Conservation (phyloP, 2,329 filamentous ascomycete species). For the Magnaporthales sp. region DNA sequence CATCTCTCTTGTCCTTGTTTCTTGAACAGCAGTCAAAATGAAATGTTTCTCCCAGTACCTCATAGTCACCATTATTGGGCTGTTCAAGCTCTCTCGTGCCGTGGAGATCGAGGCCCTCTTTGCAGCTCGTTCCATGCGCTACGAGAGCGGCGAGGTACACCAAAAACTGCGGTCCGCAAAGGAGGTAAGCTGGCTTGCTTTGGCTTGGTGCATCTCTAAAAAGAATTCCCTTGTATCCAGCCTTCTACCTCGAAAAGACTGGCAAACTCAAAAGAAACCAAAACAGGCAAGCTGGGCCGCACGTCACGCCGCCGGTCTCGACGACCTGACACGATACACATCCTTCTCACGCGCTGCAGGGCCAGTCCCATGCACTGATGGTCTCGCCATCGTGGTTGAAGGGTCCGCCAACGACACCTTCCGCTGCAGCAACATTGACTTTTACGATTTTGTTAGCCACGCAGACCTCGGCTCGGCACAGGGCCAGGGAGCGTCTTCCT, state of each 20-base stretch:
- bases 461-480: conserved; percentile 3
- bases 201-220: no score
- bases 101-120: not conserved
- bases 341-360: not conserved
- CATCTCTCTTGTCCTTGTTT: not conserved
- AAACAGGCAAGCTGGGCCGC: not conserved
- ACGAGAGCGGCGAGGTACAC: not conserved
- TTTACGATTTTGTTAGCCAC: conserved; percentile 7
- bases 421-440: conserved; percentile 6
- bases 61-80: not conserved
- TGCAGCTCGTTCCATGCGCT: not conserved
- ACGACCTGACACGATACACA: not conserved
- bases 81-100: not conserved
- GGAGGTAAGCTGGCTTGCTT: not conserved
- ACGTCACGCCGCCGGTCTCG: not conserved
- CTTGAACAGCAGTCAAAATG: not conserved
- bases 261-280: not conserved
- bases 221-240: no score
- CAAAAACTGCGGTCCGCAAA: not conserved
- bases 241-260: no score
- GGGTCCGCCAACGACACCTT: conserved; percentile 5
- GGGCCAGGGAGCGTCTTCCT: conserved; percentile 2
- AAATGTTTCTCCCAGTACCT: not conserved
- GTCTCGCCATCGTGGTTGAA: not conserved
- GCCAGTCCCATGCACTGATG: not conserved